Conservation (phyloP, 371 early-diverging fungal genomes). For the Saksenaea oblongispora region DNA sequence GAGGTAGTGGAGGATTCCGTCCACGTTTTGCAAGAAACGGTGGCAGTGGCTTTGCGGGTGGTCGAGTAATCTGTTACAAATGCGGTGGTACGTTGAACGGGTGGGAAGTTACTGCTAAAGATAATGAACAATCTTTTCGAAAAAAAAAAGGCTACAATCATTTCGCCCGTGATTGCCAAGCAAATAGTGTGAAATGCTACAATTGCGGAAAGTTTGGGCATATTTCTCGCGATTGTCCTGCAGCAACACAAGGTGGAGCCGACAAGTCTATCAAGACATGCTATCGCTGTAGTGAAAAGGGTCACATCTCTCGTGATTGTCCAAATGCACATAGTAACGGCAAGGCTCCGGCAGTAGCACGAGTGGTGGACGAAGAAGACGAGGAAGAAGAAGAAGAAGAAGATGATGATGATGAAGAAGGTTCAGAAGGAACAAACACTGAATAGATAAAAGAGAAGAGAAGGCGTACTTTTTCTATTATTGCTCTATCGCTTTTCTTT, state of each 20-base stretch:
- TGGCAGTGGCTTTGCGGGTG: conserved; percentile 11
- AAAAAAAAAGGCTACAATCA: conserved; percentile 50
- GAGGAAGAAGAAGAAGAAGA: conserved; percentile 10
- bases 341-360: conserved; percentile 4
- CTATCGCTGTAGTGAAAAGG: conserved; percentile 37
- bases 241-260: conserved; percentile 2
- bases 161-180: conserved; percentile 66
- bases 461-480: background rate
- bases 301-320: conserved; percentile 44
- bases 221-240: conserved; percentile 54
- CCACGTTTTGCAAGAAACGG: conserved; percentile 20
- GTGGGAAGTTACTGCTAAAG: background rate
- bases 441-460: background rate
- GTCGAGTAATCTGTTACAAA: conserved; percentile 56
- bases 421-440: background rate
- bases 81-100: conserved; percentile 41
- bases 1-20: conserved; percentile 18
- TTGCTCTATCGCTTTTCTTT: too few species aligned
- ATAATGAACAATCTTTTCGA: background rate
- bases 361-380: conserved; percentile 24
- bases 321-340: conserved; percentile 9
- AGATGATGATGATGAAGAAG: background rate
- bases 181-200: conserved; percentile 60
- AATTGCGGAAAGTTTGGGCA: conserved; percentile 63
- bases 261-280: conserved; percentile 36